These are phyloP conservation scores for Leucocoprinus leucothites DNA, from an alignment of 768 basidiomycete species.

Conservation along the genomic window DNA sequence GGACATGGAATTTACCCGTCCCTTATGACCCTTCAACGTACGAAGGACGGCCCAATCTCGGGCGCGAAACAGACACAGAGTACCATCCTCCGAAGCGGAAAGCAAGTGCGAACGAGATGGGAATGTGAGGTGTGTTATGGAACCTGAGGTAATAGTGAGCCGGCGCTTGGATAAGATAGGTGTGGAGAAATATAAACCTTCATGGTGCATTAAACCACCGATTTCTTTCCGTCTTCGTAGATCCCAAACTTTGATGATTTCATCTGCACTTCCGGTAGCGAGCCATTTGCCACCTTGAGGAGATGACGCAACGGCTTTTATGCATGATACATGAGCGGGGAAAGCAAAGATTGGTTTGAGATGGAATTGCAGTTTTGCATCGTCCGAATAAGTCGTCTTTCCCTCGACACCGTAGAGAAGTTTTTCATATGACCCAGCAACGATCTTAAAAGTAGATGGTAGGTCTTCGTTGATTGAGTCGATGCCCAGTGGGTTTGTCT, in stretches of 20 bases:
- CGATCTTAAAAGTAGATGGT: slow-evolving; percentile 73
- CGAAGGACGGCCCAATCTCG: slow-evolving; percentile 94
- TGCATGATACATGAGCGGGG: slow-evolving; percentile 92
- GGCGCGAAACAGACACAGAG: slow-evolving; percentile 85
- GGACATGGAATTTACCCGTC: slow-evolving; percentile 84
- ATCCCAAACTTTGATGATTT: slow-evolving; percentile 97
- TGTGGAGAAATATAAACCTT: slow-evolving; percentile 51
- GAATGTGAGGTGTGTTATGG: slow-evolving; percentile 85
- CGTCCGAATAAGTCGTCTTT: slow-evolving; percentile 35
- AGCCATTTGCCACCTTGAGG: slow-evolving; percentile 94
- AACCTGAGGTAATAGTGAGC: slow-evolving; percentile 49
- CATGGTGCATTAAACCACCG: slow-evolving; percentile 91
- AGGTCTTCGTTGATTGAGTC: slow-evolving; percentile 23
- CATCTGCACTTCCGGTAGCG: slow-evolving; percentile 93
- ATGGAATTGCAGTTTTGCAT: slow-evolving; percentile 29
- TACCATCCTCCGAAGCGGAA: slow-evolving; percentile 91
- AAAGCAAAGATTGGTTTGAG: slow-evolving; percentile 91
- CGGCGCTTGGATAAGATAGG: background rate
- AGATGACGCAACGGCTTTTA: slow-evolving; percentile 87
- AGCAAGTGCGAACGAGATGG: slow-evolving; percentile 88
- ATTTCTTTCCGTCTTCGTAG: slow-evolving; percentile 87
- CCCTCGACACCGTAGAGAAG: slow-evolving; percentile 89
- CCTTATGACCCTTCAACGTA: slow-evolving; percentile 89
- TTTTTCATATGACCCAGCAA: slow-evolving; percentile 96
- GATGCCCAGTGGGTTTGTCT: slow-evolving; percentile 19